phyloP scores from a whole-genome alignment of 805 yeast species.

The Pichia eremophila region DNA sequence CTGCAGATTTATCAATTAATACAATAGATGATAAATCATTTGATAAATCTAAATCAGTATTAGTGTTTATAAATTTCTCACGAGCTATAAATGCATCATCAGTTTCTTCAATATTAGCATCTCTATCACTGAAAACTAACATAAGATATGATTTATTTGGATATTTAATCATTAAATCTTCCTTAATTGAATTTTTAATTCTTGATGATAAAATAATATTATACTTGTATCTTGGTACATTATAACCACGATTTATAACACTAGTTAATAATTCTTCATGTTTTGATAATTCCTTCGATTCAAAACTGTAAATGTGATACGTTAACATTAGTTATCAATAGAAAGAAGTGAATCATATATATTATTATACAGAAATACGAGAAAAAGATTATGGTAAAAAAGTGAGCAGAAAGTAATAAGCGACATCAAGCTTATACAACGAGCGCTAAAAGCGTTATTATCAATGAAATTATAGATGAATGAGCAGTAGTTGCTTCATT shows the following conservation, averaged over 20 bases:
- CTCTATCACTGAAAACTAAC: background rate
- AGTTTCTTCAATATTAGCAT: slow-evolving; percentile 11
- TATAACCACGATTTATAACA: slow-evolving; percentile 42
- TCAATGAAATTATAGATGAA: background rate
- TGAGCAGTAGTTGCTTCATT: background rate
- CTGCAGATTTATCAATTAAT: background rate
- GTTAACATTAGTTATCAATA: background rate
- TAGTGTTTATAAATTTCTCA: slow-evolving; percentile 9
- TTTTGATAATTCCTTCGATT: background rate
- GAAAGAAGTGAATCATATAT: background rate
- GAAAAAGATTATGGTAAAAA: background rate
- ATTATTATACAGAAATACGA: too few species aligned
- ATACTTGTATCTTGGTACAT: slow-evolving; percentile 36
- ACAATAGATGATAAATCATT: background rate
- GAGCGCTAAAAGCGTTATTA: background rate
- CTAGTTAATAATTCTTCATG: slow-evolving; percentile 18
- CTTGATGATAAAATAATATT: slow-evolving; percentile 34
- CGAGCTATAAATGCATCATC: slow-evolving; percentile 2
- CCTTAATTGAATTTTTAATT: slow-evolving; percentile 24
- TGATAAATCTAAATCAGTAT: slow-evolving; percentile 14
- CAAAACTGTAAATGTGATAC: slow-evolving; percentile 5
- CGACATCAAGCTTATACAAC: background rate
- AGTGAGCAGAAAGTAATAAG: background rate
- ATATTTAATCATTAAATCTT: slow-evolving; percentile 17
- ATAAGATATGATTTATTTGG: background rate